phyloP scores from a whole-genome alignment of 441 rosid genomes.

The Gossypium armourianum region DNA sequence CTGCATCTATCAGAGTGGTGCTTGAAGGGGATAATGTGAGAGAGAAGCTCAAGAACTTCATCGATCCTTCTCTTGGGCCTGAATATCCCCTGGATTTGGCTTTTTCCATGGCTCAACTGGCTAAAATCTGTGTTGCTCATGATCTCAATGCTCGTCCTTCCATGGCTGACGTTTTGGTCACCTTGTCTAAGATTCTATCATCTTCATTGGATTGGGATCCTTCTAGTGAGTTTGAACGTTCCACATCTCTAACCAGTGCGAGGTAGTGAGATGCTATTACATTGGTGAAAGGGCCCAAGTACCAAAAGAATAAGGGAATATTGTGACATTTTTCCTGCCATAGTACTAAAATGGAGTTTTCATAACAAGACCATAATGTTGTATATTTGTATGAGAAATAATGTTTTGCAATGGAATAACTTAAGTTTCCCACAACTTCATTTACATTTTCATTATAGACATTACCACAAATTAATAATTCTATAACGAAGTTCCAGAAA shows the following conservation, averaged over 20 bases:
- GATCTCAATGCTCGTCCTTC: constrained; percentile 58
- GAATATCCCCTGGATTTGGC: constrained; percentile 74
- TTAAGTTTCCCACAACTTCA: not conserved
- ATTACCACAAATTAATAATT: not conserved
- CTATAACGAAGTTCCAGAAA: not conserved
- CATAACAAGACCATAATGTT: not conserved
- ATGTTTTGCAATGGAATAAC: not conserved
- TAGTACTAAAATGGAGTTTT: not conserved
- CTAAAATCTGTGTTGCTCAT: constrained; percentile 45
- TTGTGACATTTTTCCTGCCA: not conserved
- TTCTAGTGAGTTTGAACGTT: constrained; percentile 43
- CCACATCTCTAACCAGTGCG: constrained; percentile 31
- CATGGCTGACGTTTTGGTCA: constrained; percentile 37
- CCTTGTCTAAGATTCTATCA: constrained; percentile 57
- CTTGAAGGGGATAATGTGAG: constrained; percentile 60
- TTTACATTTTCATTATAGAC: not conserved
- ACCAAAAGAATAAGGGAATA: not conserved
- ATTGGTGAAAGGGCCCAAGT: not conserved
- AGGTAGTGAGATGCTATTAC: constrained; percentile 16
- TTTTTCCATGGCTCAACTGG: constrained; percentile 63
- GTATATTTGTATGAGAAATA: not conserved
- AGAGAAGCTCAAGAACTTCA: constrained; percentile 44
- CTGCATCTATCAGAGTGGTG: constrained; percentile 35
- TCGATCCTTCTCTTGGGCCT: constrained; percentile 44
- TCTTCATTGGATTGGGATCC: constrained; percentile 81